These are phyloP conservation scores for Chloris gayana DNA, from an alignment of 176 grass and related monocot species.

Conservation along the genomic window DNA sequence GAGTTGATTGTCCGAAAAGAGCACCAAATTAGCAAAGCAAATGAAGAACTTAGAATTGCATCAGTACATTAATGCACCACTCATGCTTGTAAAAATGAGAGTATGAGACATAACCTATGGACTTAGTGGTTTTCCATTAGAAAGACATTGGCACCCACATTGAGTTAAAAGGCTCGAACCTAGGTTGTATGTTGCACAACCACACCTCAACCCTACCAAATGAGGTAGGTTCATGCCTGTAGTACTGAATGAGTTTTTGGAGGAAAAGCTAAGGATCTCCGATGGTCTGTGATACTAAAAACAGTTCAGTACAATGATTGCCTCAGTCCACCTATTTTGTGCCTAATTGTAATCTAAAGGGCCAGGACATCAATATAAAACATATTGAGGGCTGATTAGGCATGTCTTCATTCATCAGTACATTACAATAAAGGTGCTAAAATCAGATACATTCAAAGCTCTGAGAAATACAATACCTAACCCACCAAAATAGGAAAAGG, in stretches of 20 bases:
- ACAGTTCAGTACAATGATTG: not conserved
- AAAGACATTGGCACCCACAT: not conserved
- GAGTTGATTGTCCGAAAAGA: not conserved
- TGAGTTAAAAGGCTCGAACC: not conserved
- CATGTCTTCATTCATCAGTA: not conserved
- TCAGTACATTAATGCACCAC: not conserved
- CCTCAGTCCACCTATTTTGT: not conserved
- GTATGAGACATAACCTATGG: not conserved
- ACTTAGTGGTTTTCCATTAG: not conserved
- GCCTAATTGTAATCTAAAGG: not conserved
- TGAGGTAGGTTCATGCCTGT: not conserved
- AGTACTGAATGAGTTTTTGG: not conserved
- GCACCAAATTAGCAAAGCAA: not conserved
- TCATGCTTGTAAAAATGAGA: not conserved
- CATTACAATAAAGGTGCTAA: not conserved
- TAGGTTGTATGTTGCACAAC: not conserved
- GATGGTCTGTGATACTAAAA: not conserved
- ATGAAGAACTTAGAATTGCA: not conserved
- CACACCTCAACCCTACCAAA: not conserved
- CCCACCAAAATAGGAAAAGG: not conserved
- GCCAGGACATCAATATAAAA: conserved; percentile 19
- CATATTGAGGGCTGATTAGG: not conserved
- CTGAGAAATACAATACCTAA: not conserved
- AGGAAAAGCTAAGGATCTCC: not conserved
- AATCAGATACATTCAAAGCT: not conserved